Conservation (phyloP, 23 red algal genomes). For the Chondrus crispus region DNA sequence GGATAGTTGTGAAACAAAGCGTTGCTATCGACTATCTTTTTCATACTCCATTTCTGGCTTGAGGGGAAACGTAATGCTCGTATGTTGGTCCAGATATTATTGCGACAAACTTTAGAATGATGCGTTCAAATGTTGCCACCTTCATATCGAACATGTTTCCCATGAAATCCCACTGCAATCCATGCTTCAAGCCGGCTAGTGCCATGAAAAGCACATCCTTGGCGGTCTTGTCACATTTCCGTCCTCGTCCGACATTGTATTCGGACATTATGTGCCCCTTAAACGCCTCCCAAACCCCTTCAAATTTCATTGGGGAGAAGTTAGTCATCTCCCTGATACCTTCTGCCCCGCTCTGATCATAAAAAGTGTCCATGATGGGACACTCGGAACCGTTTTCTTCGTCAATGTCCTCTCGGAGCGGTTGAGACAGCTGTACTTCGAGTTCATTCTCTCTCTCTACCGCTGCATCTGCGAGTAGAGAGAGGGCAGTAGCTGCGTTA, state of each 20-base stretch:
- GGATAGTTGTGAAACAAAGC: too few species aligned
- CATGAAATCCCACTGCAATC: slow-evolving; percentile 7
- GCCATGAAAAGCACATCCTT: slow-evolving; percentile 24
- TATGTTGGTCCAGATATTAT: background rate
- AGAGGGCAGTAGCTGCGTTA: background rate
- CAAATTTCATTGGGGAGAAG: background rate
- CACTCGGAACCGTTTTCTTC: background rate
- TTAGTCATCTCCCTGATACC: background rate
- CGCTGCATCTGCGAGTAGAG: background rate
- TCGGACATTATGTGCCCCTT: background rate
- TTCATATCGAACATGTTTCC: slow-evolving; percentile 24
- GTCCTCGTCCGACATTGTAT: background rate
- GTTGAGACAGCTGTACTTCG: background rate
- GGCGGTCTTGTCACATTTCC: background rate
- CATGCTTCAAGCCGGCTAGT: background rate
- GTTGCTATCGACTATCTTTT: too few species aligned
- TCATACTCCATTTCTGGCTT: too few species aligned
- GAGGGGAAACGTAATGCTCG: too few species aligned
- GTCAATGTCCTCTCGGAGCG: background rate
- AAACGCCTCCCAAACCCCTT: background rate
- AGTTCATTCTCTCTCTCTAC: background rate
- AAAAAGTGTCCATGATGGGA: background rate
- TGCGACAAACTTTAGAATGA: background rate
- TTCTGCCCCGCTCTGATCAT: background rate
- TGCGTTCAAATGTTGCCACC: background rate